Percentiles rank a stretch among this genome's conserved stretches.
Evolutionary conservation across 148 eudicot species (phyloP).

Genomic region (Fagopyrum homotropicum): DNA sequence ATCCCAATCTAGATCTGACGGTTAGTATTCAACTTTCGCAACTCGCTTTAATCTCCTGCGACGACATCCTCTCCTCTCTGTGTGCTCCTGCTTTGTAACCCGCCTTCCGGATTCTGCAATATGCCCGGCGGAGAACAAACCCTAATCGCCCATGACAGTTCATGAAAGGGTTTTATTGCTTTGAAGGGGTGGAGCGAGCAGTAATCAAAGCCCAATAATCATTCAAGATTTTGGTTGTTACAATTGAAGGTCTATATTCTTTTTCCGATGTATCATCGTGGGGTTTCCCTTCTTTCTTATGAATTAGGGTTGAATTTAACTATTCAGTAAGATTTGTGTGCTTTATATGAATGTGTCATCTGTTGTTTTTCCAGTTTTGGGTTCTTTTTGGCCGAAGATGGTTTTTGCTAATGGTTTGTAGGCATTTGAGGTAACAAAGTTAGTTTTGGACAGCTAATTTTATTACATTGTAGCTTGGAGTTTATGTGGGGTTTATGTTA

Average conservation of each 20-base stretch:
- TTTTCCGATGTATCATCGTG: neutral
- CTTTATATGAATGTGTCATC: neutral
- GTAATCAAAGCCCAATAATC: neutral
- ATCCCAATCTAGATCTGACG: neutral
- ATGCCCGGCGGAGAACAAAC: neutral
- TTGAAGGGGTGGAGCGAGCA: neutral
- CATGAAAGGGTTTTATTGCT: neutral
- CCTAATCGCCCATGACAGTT: neutral
- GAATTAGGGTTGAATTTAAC: neutral
- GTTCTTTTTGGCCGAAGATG: neutral
- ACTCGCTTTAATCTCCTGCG: neutral
- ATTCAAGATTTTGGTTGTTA: neutral
- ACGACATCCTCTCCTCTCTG: neutral
- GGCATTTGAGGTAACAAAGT: neutral
- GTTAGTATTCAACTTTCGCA: neutral
- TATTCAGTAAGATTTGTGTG: neutral
- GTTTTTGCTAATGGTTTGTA: neutral
- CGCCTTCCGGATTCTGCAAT: constrained; percentile 3
- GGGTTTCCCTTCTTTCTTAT: neutral
- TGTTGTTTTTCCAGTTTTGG: neutral
- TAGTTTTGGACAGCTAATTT: neutral
- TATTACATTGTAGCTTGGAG: neutral
- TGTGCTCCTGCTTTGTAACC: neutral
- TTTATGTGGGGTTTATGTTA: neutral
- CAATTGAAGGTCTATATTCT: neutral